Base-by-base conservation (phyloP, 257 asterid genomes). In the Primulina tabacum region DNA sequence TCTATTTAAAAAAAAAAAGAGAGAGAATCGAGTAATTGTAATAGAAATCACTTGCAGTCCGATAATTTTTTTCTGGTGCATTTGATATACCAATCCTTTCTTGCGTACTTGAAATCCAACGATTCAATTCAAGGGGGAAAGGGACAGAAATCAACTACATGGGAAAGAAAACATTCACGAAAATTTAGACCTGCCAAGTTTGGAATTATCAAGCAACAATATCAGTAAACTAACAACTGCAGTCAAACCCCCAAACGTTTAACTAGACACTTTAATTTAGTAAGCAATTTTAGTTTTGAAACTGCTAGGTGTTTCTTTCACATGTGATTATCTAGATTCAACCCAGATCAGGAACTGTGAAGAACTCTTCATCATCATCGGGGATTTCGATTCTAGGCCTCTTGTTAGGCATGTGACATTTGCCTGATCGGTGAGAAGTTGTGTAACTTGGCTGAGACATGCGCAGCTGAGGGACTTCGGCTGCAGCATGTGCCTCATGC, bases 271-370 rank as follows among this genome's bases (percentile, higher is more conserved):
- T 59, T 60, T 34, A 34, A 34, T 34, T 7, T 61, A 7, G 65
- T 29, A 53, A 57, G 67, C 55, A 12, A 43, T 40, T 37, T 9
- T 58, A 28, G 57, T 28, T 38, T 26, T n/a, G 20, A 16, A 50
- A 60, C 62, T 33, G 24, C 30, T 29, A 34, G 26, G 28, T 60
- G 34, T 50, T 28, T 32, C 18, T 18, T 9, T 33, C 33, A 67
- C 55, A 37, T 21, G 17, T 5, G 60, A 71, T 30, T 6, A 52
- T 32, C 40, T 33, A 50, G 52, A 72, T 64, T 89, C 82, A 90
- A 73, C 97, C 96, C 75, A 93, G 96, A 86, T 93, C 96, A 58
- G 99, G 99, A 40, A 90, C 96, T 0, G 89, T 87, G 84, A 90
- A 89, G 30, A 65, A 83, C 81, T 88, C 99, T 29, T 90, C 95